A percentile compares a stretch with the other conserved stretches of the same genome.
phyloP scores from a whole-genome alignment of 805 yeast genomes.

The Yamadazyma kitorensis region DNA sequence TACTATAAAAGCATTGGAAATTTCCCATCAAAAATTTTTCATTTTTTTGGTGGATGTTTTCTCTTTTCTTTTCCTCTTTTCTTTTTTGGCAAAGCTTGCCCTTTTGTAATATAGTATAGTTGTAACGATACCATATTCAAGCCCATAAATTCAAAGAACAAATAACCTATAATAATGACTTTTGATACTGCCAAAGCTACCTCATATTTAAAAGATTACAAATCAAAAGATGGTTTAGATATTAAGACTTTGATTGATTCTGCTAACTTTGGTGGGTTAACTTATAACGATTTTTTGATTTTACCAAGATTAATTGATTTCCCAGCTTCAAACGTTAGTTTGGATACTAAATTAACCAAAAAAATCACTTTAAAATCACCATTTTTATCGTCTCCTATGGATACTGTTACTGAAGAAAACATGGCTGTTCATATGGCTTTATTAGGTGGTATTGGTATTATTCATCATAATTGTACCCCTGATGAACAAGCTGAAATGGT shows the following conservation, averaged over 20 bases:
- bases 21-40: conserved; percentile 3
- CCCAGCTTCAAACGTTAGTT: conserved; percentile 71
- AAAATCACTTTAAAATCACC: conserved; percentile 90
- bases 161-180: conserved; percentile 6
- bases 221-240: conserved; percentile 79
- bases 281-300: conserved; percentile 93
- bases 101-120: conserved; percentile 15
- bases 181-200: conserved; percentile 58
- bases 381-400: conserved; percentile 98
- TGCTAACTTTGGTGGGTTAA: conserved; percentile 86
- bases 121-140: neutral
- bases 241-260: conserved; percentile 88
- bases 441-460: conserved; percentile 97
- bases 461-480: conserved; percentile 94
- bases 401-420: conserved; percentile 94
- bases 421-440: conserved; percentile 99
- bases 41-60: conserved; percentile 6
- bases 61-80: too few relatives aligned
- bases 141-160: neutral
- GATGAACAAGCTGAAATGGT: conserved; percentile 99
- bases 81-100: conserved; percentile 44
- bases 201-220: conserved; percentile 61
- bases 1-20: conserved; percentile 3
- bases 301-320: conserved; percentile 93
- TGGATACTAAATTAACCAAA: conserved; percentile 88